Evolutionary conservation across 495 filamentous ascomycete species (phyloP), one percentile per base, ranked within the genome.

Genomic region (Penicillium herquei): DNA sequence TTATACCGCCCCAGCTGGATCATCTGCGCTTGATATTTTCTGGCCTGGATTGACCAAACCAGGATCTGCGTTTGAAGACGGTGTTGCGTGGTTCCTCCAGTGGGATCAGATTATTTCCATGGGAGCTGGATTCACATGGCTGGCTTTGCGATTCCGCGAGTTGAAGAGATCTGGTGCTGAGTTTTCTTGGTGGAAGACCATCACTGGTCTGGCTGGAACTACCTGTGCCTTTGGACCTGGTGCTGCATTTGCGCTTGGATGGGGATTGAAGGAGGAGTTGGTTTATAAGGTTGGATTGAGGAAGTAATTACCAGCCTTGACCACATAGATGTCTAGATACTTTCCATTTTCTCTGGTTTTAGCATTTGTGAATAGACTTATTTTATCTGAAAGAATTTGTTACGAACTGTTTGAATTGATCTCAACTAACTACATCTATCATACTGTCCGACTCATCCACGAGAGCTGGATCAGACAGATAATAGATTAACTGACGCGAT

Each of bases 231-330:
- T 59, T 39, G 64, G 61, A 1, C 61, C 64, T 6, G 64, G 64
- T 0, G 54, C 64, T 1, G 59, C 61, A 12, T 55, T 64, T 61
- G 51, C 46, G 3, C 9, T 67, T 21, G 61, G 51, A 3, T 67
- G 64, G 61, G 56, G 56, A 16, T 62, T 51, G 61, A 64, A 58
- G 34, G 58, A 67, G 39, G 61, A 65, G 50, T 49, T 52, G 11
- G n/a, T 62, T 26, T 32, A 49, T 12, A 13, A 26, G 18, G 32
- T 13, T 49, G 7, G 32, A 30, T 49, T 12, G n/a, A 37, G 34
- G 34, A 7, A 10, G 21, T 26, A 26, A 26, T 26, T 26, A 26
- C 21, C 21, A 26, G 21, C n/a, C n/a, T n/a, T n/a, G n/a, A 26
- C 21, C 21, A 26, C 4, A 26, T 26, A 26, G 21, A 26, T 26